A percentile compares a stretch with the other conserved stretches of the same genome.
phyloP scores from a whole-genome alignment of 2,329 filamentous ascomycete species.

The Madurella fahalii region DNA sequence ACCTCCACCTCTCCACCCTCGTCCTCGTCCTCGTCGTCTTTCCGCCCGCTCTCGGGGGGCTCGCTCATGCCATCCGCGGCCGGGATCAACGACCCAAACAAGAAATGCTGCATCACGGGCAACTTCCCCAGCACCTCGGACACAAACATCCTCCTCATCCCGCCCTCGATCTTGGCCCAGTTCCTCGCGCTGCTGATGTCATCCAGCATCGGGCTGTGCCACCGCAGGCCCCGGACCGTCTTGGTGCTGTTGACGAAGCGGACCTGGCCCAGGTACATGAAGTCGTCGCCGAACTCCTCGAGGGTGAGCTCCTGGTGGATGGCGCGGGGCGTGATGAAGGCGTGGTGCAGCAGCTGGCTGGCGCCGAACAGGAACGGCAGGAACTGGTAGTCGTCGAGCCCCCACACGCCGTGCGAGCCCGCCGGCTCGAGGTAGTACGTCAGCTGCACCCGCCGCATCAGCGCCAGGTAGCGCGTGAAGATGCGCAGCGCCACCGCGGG shows the following conservation, averaged over 20 bases:
- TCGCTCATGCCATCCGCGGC: constrained; percentile 77
- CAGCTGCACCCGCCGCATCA: constrained; percentile 85
- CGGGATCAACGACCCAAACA: constrained; percentile 83
- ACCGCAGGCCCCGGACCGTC: constrained; percentile 87
- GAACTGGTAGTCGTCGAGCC: constrained; percentile 95
- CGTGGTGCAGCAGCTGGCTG: constrained; percentile 81
- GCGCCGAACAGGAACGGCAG: constrained; percentile 93
- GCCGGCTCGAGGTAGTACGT: constrained; percentile 97
- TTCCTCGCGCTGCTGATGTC: constrained; percentile 88
- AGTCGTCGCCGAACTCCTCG: constrained; percentile 80
- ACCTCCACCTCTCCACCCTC: constrained; percentile 57
- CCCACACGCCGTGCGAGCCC: constrained; percentile 96
- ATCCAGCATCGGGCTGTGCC: constrained; percentile 98
- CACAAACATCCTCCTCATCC: constrained; percentile 96
- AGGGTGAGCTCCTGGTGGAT: constrained; percentile 87
- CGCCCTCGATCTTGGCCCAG: constrained; percentile 88
- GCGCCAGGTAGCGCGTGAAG: constrained; percentile 73
- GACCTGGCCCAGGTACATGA: constrained; percentile 88
- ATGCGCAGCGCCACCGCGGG: constrained; percentile 69
- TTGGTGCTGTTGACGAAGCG: constrained; percentile 94
- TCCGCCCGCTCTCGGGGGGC: constrained; percentile 46
- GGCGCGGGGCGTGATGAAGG: constrained; percentile 68
- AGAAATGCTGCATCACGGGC: constrained; percentile 97
- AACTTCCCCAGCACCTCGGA: constrained; percentile 89
- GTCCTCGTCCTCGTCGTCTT: constrained; percentile 44